Conservation (phyloP, 176 grass and related monocot species). For the Alloteropsis semialata region DNA sequence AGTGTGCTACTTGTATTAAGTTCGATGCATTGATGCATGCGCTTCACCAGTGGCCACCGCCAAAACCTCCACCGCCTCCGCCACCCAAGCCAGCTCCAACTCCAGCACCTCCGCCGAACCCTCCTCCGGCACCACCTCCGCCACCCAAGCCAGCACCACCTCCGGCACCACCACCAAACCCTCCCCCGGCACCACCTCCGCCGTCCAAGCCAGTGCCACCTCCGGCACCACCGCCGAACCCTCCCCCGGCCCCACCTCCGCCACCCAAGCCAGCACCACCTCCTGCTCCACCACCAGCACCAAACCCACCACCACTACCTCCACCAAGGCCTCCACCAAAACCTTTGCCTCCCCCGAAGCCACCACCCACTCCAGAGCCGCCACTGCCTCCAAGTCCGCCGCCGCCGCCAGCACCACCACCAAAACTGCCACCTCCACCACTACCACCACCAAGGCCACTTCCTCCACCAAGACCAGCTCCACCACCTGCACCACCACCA, state of each 20-base stretch:
- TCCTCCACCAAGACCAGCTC: constrained; percentile 9
- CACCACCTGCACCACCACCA: constrained; percentile 23
- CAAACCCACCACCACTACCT: background rate
- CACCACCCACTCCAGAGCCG: background rate
- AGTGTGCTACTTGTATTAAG: background rate
- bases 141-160: constrained; percentile 3
- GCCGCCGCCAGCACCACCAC: background rate
- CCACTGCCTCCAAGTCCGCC: background rate
- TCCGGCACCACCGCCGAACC: background rate
- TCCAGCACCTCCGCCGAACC: background rate
- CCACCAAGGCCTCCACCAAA: constrained; percentile 11
- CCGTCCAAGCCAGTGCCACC: no score
- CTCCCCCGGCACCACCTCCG: background rate
- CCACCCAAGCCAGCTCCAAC: background rate
- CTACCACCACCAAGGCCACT: constrained; percentile 10
- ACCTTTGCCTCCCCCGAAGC: constrained; percentile 1
- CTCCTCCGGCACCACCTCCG: background rate
- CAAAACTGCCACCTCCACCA: constrained; percentile 8
- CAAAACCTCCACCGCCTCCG: background rate
- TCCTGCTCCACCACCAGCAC: background rate
- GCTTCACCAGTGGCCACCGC: background rate
- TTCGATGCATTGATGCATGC: background rate
- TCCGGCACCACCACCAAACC: background rate
- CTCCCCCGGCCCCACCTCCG: background rate
- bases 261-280: constrained; percentile 21